These are phyloP conservation scores for Yarrowia sp. DNA, from an alignment of 805 yeast species.

Conservation along the genomic window DNA sequence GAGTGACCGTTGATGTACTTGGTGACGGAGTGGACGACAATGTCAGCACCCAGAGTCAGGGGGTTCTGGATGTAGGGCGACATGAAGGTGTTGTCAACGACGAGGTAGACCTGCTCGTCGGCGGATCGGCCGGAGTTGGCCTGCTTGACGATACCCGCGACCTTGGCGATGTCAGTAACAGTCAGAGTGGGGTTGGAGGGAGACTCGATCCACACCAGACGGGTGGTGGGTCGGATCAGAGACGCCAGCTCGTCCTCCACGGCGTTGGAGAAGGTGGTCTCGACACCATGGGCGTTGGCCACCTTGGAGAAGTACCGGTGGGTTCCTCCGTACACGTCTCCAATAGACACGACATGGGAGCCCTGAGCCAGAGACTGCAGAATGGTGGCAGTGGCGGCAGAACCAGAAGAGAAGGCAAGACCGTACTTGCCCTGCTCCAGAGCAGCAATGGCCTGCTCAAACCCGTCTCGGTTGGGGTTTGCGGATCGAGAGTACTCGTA, in stretches of 20 bases:
- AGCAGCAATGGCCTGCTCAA: slow-evolving; percentile 75
- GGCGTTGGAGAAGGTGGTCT: slow-evolving; percentile 63
- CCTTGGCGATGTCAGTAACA: slow-evolving; percentile 69
- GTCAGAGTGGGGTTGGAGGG: slow-evolving; percentile 86
- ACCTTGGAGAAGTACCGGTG: slow-evolving; percentile 87
- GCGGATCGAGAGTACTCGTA: slow-evolving; percentile 84
- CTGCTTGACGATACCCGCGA: slow-evolving; percentile 52
- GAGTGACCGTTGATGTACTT: slow-evolving; percentile 91
- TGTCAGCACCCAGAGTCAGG: slow-evolving; percentile 76
- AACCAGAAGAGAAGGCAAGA: slow-evolving; percentile 79
- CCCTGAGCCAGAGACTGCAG: slow-evolving; percentile 71
- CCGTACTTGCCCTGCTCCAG: slow-evolving; percentile 68
- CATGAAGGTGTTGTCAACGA: slow-evolving; percentile 85
- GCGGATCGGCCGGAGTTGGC: slow-evolving; percentile 48
- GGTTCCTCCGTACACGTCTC: slow-evolving; percentile 90
- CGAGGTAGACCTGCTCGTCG: slow-evolving; percentile 49
- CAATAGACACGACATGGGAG: slow-evolving; percentile 72
- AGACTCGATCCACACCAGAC: slow-evolving; percentile 81
- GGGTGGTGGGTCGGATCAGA: slow-evolving; percentile 60
- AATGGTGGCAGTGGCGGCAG: slow-evolving; percentile 76
- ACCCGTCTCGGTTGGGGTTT: slow-evolving; percentile 81
- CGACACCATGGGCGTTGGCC: slow-evolving; percentile 74
- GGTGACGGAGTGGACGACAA: slow-evolving; percentile 85
- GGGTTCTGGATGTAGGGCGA: slow-evolving; percentile 89
- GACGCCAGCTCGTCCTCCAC: slow-evolving; percentile 57